A percentile compares a stretch with the other conserved stretches of the same genome.
Conservation (phyloP, 2,329 filamentous ascomycete genomes). For the Proliferodiscus dingleyae region DNA sequence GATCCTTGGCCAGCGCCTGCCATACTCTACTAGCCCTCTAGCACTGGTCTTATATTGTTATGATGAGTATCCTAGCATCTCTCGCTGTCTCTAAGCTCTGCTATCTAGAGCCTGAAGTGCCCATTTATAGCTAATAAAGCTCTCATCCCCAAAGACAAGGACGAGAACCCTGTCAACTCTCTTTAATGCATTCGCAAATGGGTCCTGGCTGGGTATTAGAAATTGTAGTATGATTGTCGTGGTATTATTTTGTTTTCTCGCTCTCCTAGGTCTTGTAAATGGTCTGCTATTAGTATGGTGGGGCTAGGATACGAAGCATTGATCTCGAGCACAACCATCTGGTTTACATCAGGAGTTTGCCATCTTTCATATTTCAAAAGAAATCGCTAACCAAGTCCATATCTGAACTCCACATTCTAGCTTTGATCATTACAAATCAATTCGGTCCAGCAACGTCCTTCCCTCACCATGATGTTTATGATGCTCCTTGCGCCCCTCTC, state of each 20-base stretch:
- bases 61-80: slow-evolving; percentile 93
- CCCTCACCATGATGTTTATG: slow-evolving; percentile 9
- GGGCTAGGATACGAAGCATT: too few species aligned
- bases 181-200: slow-evolving; percentile 82
- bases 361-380: too few species aligned
- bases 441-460: slow-evolving; percentile 18
- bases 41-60: slow-evolving; percentile 85
- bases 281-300: slow-evolving; percentile 80
- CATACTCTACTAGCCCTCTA: slow-evolving; percentile 74
- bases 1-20: too few species aligned
- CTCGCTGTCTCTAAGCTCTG: slow-evolving; percentile 85
- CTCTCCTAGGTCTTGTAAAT: slow-evolving; percentile 68
- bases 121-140: slow-evolving; percentile 77
- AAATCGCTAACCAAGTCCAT: too few species aligned
- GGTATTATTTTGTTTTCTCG: slow-evolving; percentile 79
- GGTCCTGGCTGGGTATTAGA: slow-evolving; percentile 80
- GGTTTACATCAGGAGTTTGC: too few species aligned
- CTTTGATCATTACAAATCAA: slow-evolving; percentile 14
- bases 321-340: too few species aligned
- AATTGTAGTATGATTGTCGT: slow-evolving; percentile 78
- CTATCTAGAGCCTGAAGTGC: slow-evolving; percentile 82
- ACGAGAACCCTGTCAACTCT: slow-evolving; percentile 70
- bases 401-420: neutral
- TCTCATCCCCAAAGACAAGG: slow-evolving; percentile 67
- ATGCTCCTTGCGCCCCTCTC: slow-evolving; percentile 6